These are phyloP conservation scores for Mycena kentingensis DNA, from an alignment of 768 basidiomycete species.

Conservation along the genomic window DNA sequence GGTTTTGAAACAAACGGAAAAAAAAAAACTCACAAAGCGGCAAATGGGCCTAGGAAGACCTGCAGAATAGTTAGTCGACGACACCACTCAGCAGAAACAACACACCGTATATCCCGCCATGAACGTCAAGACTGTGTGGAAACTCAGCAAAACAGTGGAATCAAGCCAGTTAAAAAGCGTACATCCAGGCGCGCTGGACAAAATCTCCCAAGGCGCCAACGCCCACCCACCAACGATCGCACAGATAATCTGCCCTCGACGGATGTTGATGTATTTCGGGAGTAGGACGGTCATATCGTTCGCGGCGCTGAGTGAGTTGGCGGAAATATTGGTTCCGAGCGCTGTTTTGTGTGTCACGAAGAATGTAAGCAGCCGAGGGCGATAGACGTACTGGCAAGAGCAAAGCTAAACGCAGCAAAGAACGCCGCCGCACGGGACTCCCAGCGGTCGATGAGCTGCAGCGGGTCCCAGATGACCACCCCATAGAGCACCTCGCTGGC, in stretches of 20 bases:
- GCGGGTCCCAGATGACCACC: conserved; percentile 68
- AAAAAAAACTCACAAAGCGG: conserved; percentile 59
- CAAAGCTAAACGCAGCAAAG: conserved; percentile 77
- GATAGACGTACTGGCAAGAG: conserved; percentile 53
- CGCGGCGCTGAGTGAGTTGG: conserved; percentile 73
- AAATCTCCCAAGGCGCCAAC: conserved; percentile 83
- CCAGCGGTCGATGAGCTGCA: conserved; percentile 75
- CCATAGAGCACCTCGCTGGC: conserved; percentile 76
- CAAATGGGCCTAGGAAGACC: conserved; percentile 82
- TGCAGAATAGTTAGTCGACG: not conserved
- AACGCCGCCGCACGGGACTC: conserved; percentile 78
- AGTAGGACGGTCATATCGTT: conserved; percentile 82
- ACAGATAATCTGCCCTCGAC: conserved; percentile 77
- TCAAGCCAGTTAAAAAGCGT: too few relatives aligned
- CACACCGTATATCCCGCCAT: conserved; percentile 75
- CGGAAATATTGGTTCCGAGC: conserved; percentile 73
- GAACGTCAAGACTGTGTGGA: conserved; percentile 74
- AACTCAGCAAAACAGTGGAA: too few relatives aligned
- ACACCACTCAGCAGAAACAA: not conserved
- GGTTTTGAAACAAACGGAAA: not conserved
- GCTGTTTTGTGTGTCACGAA: conserved; percentile 24
- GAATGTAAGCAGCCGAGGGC: not conserved
- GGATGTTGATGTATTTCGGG: conserved; percentile 79
- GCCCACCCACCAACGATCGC: conserved; percentile 84
- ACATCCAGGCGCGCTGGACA: conserved; percentile 65